Evolutionary conservation across 495 filamentous ascomycete genomes (phyloP), one percentile per base, ranked within the genome.

Genomic region (Amphirosellinia nigrospora): DNA sequence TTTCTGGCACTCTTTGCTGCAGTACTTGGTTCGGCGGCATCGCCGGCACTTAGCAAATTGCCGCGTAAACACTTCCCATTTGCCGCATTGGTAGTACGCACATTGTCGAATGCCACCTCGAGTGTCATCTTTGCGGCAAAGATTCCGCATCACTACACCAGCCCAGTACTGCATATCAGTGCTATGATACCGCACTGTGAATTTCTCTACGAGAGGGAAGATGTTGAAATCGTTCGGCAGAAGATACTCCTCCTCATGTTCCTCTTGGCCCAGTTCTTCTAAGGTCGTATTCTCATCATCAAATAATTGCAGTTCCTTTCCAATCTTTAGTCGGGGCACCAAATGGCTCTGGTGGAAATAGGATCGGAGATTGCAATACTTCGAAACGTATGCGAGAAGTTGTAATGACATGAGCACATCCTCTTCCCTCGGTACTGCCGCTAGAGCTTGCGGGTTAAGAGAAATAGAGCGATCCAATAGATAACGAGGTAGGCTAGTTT

Each of bases 111-210:
- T 98, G 66, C 95, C 96, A 30, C 96, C 96, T 61, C 91, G 86
- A 8, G 90, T 92, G 74, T 99, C 96, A 78, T 99, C 96, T 82
- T 99, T 99, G 68, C 96, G 92, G 85, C 96, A 99, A 43, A 99
- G 89, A 78, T 99, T 99, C 65, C 96, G 86, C 96, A 99, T 98
- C 65, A 99, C 96, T 26, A 99, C 95, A 63, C 94, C 95, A 10
- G 96, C 96, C 96, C 96, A 99, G 82, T 98, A 98, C 78, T 97
- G 94, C 96, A 99, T 98, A 78, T 98, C 95, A 64, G 90, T 91
- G 60, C 92, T 93, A 79, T 97, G 93, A 76, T 97, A 93, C 66
- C 95, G 89, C 48, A 97, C 93, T 15, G 96, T 99, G 79, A 97
- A 98, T 79, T 97, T 97, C 82, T 99, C 96, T 53, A 99, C 95